Evolutionary conservation across 1,139 yeast species (phyloP), one percentile per base, ranked within the genome.

Genomic region (Protomyces lactucae-debilis): DNA sequence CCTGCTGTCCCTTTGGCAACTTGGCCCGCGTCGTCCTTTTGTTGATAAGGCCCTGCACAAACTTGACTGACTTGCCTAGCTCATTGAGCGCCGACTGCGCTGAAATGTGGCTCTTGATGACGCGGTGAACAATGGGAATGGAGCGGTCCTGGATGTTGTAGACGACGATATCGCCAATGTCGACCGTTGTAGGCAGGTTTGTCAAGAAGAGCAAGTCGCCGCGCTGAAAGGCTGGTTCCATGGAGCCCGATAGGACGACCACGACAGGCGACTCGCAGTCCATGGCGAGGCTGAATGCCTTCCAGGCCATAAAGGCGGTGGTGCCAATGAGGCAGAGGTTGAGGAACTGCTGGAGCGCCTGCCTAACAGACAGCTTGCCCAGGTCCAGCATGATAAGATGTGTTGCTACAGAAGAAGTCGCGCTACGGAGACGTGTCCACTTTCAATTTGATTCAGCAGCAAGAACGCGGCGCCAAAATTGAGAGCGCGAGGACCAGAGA

Each of bases 161-260:
- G n/a, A 93, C 99, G 12, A 93, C 98, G 32, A 93, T 82, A 72
- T 93, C 99, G n/a, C 99, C 99, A 1, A 92, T 95, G 60, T 82
- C 79, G 48, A 85, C 85, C 51, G 76, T 76, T 23, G 77, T 72
- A 66, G 87, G 86, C 69, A 97, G 81, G 76, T 93, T 93, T 96
- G 97, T 91, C 66, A 93, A 79, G 72, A 93, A 86, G 67, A 93
- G 78, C 52, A 95, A 86, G 73, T 93, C 99, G 59, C 99, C 99
- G 76, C 99, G 84, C 76, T 93, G 98, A 80, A 95, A 95, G 0
- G 99, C 99, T 0, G 99, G 99, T 74, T 95, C 99, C 99, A 93
- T 93, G 1, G 98, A 93, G 4, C 99, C 99, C 1, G 98, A 90
- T 57, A 93, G 82, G 12, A 93, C 99, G 46, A 93, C 99, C 48